A percentile compares a stretch with the other conserved stretches of the same genome.
Conservation (phyloP, 2,329 filamentous ascomycete genomes). For the Bertia moriformis region DNA sequence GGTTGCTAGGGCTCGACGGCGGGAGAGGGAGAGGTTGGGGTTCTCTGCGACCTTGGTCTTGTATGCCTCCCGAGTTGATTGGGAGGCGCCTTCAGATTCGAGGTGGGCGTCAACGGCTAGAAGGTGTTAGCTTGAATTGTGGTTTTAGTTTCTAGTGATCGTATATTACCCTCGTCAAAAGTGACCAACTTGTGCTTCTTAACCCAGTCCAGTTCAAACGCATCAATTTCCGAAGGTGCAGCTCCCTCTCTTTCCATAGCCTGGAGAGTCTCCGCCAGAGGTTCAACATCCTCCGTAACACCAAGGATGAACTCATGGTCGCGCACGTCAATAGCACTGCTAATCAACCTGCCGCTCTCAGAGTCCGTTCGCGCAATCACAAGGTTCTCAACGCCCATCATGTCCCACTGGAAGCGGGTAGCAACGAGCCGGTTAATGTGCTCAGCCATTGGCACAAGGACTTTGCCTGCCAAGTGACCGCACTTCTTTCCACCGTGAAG, state of each 20-base stretch:
- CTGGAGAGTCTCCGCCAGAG: conserved; percentile 77
- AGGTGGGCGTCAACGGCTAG: conserved; percentile 64
- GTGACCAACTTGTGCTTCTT: conserved; percentile 72
- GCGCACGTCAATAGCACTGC: conserved; percentile 78
- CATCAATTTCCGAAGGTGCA: conserved; percentile 65
- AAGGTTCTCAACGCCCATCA: conserved; percentile 92
- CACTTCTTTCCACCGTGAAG: conserved; percentile 97
- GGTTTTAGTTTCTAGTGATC: too few species aligned
- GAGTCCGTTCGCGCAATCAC: conserved; percentile 92
- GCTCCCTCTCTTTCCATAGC: conserved; percentile 75
- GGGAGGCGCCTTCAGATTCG: conserved; percentile 44
- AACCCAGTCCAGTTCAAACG: conserved; percentile 76
- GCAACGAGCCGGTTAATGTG: conserved; percentile 93
- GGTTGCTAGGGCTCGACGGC: conserved; percentile 59
- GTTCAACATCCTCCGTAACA: conserved; percentile 62
- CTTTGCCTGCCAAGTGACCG: conserved; percentile 93
- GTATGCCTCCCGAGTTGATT: conserved; percentile 55
- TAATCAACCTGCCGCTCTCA: conserved; percentile 80
- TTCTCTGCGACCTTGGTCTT: conserved; percentile 43
- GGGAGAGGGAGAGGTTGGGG: conserved; percentile 63
- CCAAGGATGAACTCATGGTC: conserved; percentile 97
- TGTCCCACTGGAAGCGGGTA: conserved; percentile 90
- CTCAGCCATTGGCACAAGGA: conserved; percentile 82
- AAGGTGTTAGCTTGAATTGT: too few species aligned
- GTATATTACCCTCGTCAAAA: conserved; percentile 69